Evolutionary conservation across 805 yeast species (phyloP), one percentile per base, ranked within the genome.

Genomic region (Ogataea salicorniae): DNA sequence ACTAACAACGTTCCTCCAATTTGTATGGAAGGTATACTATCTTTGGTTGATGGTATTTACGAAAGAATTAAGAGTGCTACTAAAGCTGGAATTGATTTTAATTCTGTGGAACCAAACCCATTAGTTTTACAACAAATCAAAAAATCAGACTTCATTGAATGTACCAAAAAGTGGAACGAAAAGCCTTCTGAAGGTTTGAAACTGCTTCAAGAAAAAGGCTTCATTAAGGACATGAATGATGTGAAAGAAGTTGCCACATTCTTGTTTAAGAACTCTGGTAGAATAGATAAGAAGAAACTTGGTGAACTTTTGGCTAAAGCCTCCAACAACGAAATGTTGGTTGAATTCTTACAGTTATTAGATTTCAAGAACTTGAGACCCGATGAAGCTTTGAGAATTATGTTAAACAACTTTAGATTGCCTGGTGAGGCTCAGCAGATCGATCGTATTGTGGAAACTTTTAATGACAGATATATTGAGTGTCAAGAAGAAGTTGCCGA

Each of bases 341-440:
- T 72, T 42, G 71, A 76, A 42, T 94, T 89, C 60, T 77, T 92
- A 53, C 70, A 72, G 1, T 65, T 81, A 46, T 84, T 92, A 62
- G 92, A 91, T 48, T 91, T 91, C 62, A 70, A 73, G 35, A 84
- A 79, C 17, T 71, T 86, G 56, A 75, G 99, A 59, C 92, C 95
- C 2, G 99, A 94, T 65, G 97, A 92, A 66, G 97, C 97, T 0
- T 71, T 94, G 45, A 77, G 99, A 59, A 74, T 87, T 47, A 66
- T 94, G 50, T 72, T 95, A 55, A 85, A 87, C 47, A 79, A 86
- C 18, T 92, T 94, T 62, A 79, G 99, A 64, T 74, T 94, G 42
- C 98, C 98, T 1, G 99, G 99, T 50, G 99, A 94, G 68, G 86
- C 97, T 0, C 98, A 90, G 61, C 97, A 89, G 64, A 94, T 94